Base-by-base conservation (phyloP, 176 grass and related monocot genomes). In the Olyra latifolia region DNA sequence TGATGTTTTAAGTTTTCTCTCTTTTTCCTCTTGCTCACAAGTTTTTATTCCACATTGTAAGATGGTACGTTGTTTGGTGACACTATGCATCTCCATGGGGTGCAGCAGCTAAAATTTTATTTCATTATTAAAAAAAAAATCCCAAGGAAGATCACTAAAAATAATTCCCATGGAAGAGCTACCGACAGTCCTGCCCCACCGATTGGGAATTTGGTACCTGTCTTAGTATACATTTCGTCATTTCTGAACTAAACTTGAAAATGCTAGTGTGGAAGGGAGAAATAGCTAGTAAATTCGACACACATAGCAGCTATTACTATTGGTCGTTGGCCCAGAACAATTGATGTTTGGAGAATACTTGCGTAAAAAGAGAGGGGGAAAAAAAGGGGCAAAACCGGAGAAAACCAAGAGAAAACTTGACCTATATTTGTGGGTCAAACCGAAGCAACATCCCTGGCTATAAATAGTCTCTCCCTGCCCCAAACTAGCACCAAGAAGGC, bases 361-460 rank as follows among this genome's bases (percentile, higher is more conserved):
- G 10, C 22, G 15, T n/a, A 6, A 61, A 64, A 45, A 1, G 9
- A 69, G 22, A 9, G 35, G 17, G 16, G 3, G 4, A 39, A 10
- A 28, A 68, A 56, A 16, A 38, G 19, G n/a, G 19, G 0, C 0
- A 10, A 30, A 13, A 9, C 30, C 27, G 27, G 45, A 9, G 10
- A 75, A 59, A 53, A 7, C n/a, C n/a, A 1, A 27, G 0, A 28
- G 13, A 20, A 5, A 13, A 14, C 9, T 3, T 19, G 22, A 82
- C 68, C 9, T 78, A 40, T 50, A 29, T 17, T 32, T 60, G 17
- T 8, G 45, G 74, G 83, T 90, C 79, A 86, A 90, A 78, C 32
- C 23, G 69, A 50, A 73, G 24, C 79, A 70, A 24, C 69, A 42
- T 50, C 74, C 57, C 62, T 10, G 72, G 32, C 62, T 83, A 85